These are phyloP conservation scores for Diaporthe citrichinensis DNA, from an alignment of 2,329 filamentous ascomycete genomes.

Conservation along the genomic window DNA sequence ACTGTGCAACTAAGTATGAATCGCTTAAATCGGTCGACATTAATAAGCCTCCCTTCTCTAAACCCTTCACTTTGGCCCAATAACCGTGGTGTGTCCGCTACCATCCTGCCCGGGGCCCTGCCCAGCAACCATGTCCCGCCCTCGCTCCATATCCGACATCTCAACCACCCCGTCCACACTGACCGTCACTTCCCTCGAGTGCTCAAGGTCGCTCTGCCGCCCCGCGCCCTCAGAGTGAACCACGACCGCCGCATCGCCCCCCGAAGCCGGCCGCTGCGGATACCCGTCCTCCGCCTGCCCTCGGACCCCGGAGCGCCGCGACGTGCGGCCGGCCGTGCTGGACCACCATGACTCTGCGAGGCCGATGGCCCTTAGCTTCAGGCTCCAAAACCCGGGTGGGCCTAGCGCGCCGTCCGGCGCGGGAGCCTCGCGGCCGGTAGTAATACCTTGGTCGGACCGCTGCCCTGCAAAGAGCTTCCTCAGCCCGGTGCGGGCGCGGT, in stretches of 20 bases:
- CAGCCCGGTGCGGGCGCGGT: not conserved
- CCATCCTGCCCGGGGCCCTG: not conserved
- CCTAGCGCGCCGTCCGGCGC: not conserved
- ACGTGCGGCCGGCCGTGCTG: slow-evolving; percentile 1
- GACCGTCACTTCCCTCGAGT: not conserved
- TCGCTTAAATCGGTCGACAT: not conserved
- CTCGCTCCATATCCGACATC: not conserved
- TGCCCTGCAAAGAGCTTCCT: not conserved
- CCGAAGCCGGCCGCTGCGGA: not conserved
- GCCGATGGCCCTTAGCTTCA: not conserved
- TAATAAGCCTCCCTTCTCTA: no score
- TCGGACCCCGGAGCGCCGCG: not conserved
- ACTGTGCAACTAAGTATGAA: not conserved
- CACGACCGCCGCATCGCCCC: not conserved
- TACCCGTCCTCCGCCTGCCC: not conserved
- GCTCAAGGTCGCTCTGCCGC: not conserved
- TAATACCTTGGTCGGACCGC: not conserved
- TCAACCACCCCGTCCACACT: not conserved
- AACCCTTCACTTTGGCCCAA: not conserved
- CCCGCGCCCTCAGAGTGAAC: no score
- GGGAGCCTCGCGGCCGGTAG: not conserved
- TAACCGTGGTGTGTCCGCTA: not conserved
- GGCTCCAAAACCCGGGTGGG: slow-evolving; percentile 5
- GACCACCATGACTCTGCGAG: slow-evolving; percentile 5
- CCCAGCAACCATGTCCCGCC: not conserved